These are phyloP conservation scores for Tuber microsphaerosporum DNA, from an alignment of 495 filamentous ascomycete species.

Conservation along the genomic window DNA sequence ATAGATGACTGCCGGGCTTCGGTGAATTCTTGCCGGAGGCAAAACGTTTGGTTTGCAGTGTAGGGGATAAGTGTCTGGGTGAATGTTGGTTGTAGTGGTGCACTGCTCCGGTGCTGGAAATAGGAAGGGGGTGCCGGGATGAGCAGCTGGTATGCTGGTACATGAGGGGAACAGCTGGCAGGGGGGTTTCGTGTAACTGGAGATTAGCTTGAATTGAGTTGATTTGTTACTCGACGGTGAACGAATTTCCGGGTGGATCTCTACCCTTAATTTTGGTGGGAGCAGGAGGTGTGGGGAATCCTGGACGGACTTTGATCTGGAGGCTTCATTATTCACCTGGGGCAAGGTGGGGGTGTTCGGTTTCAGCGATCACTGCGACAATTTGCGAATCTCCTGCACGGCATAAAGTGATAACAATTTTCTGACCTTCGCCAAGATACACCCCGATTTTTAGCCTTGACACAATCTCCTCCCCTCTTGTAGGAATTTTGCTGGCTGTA, in stretches of 20 bases:
- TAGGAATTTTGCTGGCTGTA: neutral
- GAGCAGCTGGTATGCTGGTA: conserved; percentile 26
- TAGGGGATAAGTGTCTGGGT: conserved; percentile 29
- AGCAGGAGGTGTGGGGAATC: conserved; percentile 12
- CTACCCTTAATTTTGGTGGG: neutral
- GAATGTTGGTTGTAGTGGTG: conserved; percentile 30
- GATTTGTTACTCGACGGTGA: conserved; percentile 27
- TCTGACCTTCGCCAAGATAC: conserved; percentile 24
- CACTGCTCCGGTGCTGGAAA: conserved; percentile 16
- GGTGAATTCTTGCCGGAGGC: conserved; percentile 15
- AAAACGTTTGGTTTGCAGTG: conserved; percentile 20
- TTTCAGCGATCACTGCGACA: conserved; percentile 31
- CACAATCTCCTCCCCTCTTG: conserved; percentile 14
- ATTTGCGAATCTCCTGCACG: conserved; percentile 31
- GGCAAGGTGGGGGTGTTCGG: conserved; percentile 18
- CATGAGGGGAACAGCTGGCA: conserved; percentile 25
- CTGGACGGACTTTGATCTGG: conserved; percentile 27
- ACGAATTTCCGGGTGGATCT: conserved; percentile 17
- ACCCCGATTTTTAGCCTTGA: conserved; percentile 21
- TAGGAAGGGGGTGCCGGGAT: conserved; percentile 7
- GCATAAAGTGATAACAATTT: conserved; percentile 20
- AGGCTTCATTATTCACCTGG: conserved; percentile 32
- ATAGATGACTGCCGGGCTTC: conserved; percentile 1
- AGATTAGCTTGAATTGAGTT: too few relatives aligned
- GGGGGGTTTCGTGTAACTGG: conserved; percentile 23